Evolutionary conservation across 2,329 filamentous ascomycete genomes (phyloP).

Genomic region (Macrophomina pseudophaseolina): DNA sequence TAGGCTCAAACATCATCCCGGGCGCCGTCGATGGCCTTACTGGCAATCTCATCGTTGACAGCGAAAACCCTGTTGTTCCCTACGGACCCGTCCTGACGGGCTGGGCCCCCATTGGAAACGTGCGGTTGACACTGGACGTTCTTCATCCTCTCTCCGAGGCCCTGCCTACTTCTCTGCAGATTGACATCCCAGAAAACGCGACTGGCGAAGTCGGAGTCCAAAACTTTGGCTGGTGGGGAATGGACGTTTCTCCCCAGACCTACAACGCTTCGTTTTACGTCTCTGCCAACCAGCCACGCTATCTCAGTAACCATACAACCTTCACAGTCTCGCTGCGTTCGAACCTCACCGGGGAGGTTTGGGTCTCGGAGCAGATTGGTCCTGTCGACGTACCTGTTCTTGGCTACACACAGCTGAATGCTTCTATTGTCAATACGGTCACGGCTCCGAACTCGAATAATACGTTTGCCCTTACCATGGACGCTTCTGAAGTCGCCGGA

Average conservation of each 20-base stretch:
- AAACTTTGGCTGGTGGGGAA: slow-evolving; percentile 59
- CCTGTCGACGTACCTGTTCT: slow-evolving; percentile 33
- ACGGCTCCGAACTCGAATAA: slow-evolving; percentile 57
- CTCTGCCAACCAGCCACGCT: slow-evolving; percentile 40
- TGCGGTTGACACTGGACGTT: slow-evolving; percentile 44
- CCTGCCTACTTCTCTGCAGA: slow-evolving; percentile 50
- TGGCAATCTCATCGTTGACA: slow-evolving; percentile 33
- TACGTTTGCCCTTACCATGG: slow-evolving; percentile 57
- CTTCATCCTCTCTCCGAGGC: slow-evolving; percentile 52
- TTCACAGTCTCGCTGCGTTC: slow-evolving; percentile 49
- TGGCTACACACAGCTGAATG: slow-evolving; percentile 41
- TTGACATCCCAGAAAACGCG: slow-evolving; percentile 43
- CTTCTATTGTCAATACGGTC: slow-evolving; percentile 49
- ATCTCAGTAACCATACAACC: slow-evolving; percentile 39
- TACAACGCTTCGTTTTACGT: slow-evolving; percentile 60
- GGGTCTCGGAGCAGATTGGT: slow-evolving; percentile 40
- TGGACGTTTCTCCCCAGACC: slow-evolving; percentile 54
- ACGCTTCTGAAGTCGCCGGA: slow-evolving; percentile 47
- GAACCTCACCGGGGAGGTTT: slow-evolving; percentile 49
- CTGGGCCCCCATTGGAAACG: slow-evolving; percentile 42
- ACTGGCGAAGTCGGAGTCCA: slow-evolving; percentile 53
- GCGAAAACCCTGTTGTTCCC: slow-evolving; percentile 39
- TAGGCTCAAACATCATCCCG: slow-evolving; percentile 33
- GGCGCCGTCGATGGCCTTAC: slow-evolving; percentile 30
- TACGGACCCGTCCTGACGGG: slow-evolving; percentile 34